Evolutionary conservation across 78 protist species (phyloP).

Genomic region (Dictyostelium intermedium): DNA sequence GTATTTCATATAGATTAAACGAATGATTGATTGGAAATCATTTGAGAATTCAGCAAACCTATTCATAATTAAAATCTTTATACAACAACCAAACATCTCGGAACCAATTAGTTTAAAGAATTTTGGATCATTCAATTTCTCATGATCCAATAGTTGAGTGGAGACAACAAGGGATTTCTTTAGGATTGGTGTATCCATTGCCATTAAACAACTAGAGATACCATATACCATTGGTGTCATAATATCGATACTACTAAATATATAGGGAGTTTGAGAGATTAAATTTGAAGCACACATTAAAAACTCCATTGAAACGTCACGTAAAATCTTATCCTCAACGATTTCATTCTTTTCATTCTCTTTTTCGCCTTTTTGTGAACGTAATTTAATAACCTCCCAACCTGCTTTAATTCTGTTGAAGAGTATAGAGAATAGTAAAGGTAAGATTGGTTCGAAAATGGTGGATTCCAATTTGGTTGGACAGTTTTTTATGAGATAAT

Average conservation of each 20-base stretch:
- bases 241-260: slow-evolving; percentile 8
- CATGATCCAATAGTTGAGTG: not conserved
- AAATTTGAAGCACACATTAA: not conserved
- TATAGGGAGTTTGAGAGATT: not conserved
- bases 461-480: slow-evolving; percentile 15
- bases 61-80: not conserved
- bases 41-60: not conserved
- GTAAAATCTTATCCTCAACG: slow-evolving; percentile 46
- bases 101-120: slow-evolving; percentile 5
- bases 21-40: not conserved
- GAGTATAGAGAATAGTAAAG: not conserved
- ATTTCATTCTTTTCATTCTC: slow-evolving; percentile 39
- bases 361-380: slow-evolving; percentile 24
- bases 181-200: not conserved
- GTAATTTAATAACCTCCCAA: slow-evolving; percentile 11
- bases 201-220: slow-evolving; percentile 9
- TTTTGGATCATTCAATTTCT: not conserved
- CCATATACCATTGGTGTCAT: slow-evolving; percentile 27
- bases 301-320: slow-evolving; percentile 40
- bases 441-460: slow-evolving; percentile 16
- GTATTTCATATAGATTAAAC: slow-evolving; percentile 38
- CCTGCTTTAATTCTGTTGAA: slow-evolving; percentile 53
- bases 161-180: not conserved
- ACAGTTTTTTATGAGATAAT: not conserved
- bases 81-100: slow-evolving; percentile 25